A percentile compares a stretch with the other conserved stretches of the same genome.
phyloP scores from a whole-genome alignment of 331 rosid species.

The Quercus lobata region DNA sequence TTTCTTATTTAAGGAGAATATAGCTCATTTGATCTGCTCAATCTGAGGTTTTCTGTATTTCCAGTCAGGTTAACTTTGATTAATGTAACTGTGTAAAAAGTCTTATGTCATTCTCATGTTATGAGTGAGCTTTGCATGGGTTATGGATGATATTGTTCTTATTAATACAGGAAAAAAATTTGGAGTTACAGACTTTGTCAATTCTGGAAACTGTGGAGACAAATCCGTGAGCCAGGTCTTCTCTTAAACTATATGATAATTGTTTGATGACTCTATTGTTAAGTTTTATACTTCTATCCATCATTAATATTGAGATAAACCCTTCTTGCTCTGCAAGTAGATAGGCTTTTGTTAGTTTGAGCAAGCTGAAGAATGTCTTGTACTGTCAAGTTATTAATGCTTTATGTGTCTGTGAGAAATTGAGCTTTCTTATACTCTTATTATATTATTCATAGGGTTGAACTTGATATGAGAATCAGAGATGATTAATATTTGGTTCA shows the following conservation, averaged over 20 bases:
- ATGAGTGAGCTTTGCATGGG: neutral
- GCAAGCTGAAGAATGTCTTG: neutral
- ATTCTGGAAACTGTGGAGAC: conserved; percentile 39
- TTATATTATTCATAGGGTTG: neutral
- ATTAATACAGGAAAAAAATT: conserved; percentile 60
- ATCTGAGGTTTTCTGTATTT: neutral
- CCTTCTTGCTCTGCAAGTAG: neutral
- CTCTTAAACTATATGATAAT: neutral
- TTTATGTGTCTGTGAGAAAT: neutral
- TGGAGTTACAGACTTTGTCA: conserved; percentile 71
- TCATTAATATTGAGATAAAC: neutral
- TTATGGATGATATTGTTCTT: neutral
- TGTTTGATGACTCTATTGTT: neutral
- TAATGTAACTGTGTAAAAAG: neutral
- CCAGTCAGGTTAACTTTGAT: neutral
- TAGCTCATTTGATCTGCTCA: neutral
- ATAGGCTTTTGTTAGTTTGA: neutral
- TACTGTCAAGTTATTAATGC: neutral
- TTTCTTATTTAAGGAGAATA: neutral
- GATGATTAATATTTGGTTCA: neutral
- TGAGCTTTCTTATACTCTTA: neutral
- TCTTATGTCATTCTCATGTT: neutral
- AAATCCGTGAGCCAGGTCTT: conserved; percentile 76
- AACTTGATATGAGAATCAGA: neutral
- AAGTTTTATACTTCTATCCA: neutral